Evolutionary conservation across 1,284 basidiomycete genomes (phyloP).

Genomic region (Leccinum angustisporum): DNA sequence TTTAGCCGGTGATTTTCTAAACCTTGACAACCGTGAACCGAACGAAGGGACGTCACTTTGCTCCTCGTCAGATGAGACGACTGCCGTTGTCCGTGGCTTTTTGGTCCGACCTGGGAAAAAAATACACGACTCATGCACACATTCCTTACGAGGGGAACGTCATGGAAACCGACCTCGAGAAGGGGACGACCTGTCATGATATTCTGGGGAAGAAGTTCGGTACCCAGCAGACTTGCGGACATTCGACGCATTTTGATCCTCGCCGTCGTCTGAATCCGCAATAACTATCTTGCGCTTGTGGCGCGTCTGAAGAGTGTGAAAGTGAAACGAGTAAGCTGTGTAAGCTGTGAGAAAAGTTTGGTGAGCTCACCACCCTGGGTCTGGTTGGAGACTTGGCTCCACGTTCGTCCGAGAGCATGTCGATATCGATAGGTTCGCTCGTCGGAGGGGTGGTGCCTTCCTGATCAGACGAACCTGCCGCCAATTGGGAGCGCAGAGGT

Average conservation of each 20-base stretch:
- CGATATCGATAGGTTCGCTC: conserved; percentile 73
- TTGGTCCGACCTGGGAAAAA: conserved; percentile 40
- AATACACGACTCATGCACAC: conserved; percentile 15
- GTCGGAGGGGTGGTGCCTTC: conserved; percentile 61
- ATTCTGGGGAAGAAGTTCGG: conserved; percentile 30
- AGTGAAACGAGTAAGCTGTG: not conserved
- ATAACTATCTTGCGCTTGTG: conserved; percentile 69
- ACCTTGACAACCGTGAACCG: conserved; percentile 57
- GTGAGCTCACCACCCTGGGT: conserved; percentile 16
- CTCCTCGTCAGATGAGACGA: conserved; percentile 43
- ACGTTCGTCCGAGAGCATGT: conserved; percentile 60
- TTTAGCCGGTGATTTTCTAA: conserved; percentile 62
- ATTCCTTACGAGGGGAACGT: conserved; percentile 19
- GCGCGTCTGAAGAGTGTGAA: conserved; percentile 26
- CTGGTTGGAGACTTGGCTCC: conserved; percentile 27
- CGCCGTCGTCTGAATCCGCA: conserved; percentile 68
- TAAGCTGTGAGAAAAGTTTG: not conserved
- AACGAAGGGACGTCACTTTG: conserved; percentile 47
- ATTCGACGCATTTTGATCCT: conserved; percentile 35
- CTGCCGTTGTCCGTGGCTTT: conserved; percentile 49
- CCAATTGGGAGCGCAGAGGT: conserved; percentile 26
- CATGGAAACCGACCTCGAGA: conserved; percentile 27
- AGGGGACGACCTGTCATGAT: conserved; percentile 25
- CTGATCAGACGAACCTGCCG: conserved; percentile 50
- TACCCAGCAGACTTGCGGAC: conserved; percentile 19